These are phyloP conservation scores for Pyrenochaeta sp. DNA, from an alignment of 2,329 filamentous ascomycete species.

Conservation along the genomic window DNA sequence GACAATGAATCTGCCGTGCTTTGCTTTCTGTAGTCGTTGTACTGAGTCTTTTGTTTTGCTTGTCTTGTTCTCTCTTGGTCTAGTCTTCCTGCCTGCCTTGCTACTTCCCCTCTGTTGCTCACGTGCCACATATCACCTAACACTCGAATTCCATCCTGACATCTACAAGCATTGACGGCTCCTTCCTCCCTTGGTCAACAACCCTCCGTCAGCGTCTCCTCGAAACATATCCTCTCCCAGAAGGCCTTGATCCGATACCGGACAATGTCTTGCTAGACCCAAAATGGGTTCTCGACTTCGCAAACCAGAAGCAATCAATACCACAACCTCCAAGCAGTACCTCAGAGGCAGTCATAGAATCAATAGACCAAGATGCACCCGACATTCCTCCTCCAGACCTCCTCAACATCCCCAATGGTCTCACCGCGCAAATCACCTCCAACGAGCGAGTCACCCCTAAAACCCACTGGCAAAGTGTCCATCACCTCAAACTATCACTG, in stretches of 20 bases:
- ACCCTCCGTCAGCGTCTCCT: slow-evolving; percentile 73
- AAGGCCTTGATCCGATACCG: slow-evolving; percentile 73
- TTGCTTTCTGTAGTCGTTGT: not conserved
- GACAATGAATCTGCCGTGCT: too few species aligned
- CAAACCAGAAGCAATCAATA: slow-evolving; percentile 26
- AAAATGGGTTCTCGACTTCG: slow-evolving; percentile 69
- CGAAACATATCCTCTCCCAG: slow-evolving; percentile 72
- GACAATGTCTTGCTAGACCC: slow-evolving; percentile 78
- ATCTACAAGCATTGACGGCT: slow-evolving; percentile 74
- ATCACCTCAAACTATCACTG: slow-evolving; percentile 72
- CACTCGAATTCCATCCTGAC: slow-evolving; percentile 3
- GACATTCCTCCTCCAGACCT: slow-evolving; percentile 52
- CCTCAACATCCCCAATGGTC: slow-evolving; percentile 66
- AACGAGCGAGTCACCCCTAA: slow-evolving; percentile 79
- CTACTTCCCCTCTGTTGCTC: not conserved
- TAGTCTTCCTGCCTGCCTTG: not conserved
- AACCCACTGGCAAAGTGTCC: slow-evolving; percentile 93
- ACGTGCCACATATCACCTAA: not conserved
- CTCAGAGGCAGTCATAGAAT: not conserved
- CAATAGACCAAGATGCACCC: slow-evolving; percentile 5
- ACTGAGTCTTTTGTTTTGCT: not conserved
- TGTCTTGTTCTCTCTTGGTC: not conserved
- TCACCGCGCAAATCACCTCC: slow-evolving; percentile 65
- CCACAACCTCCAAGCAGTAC: slow-evolving; percentile 1
- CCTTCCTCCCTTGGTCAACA: slow-evolving; percentile 79